phyloP scores from a whole-genome alignment of 2,329 filamentous ascomycete genomes.

The Pseudogymnoascus sp. region DNA sequence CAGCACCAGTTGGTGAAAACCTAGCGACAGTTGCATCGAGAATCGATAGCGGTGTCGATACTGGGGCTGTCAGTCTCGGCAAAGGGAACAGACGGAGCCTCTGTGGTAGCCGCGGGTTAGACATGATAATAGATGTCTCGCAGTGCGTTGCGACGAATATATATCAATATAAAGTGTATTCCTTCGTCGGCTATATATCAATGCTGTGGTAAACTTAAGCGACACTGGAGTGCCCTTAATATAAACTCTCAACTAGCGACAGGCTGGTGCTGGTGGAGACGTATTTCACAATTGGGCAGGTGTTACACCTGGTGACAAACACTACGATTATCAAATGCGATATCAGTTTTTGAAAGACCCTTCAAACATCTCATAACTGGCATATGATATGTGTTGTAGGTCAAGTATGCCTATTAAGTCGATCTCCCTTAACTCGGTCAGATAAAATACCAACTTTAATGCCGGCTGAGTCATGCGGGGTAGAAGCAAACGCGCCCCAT shows the following conservation, averaged over 20 bases:
- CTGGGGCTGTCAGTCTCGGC: neutral
- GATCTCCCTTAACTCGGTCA: neutral
- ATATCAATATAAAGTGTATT: neutral
- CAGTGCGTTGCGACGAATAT: neutral
- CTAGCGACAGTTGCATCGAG: constrained; percentile 35
- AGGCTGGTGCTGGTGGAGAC: neutral
- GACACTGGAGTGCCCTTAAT: neutral
- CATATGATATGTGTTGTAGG: neutral
- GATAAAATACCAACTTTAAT: neutral
- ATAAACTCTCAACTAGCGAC: neutral
- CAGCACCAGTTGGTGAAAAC: constrained; percentile 33
- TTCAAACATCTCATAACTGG: neutral
- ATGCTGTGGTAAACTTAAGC: neutral
- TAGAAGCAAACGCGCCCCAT: neutral
- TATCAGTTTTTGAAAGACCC: neutral
- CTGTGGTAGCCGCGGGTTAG: neutral
- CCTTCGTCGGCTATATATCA: neutral
- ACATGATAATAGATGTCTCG: neutral
- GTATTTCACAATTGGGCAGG: neutral
- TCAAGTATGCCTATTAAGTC: neutral
- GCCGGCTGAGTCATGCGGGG: constrained; percentile 7
- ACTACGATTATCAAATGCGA: neutral
- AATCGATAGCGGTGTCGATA: constrained; percentile 30
- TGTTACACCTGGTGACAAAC: neutral
- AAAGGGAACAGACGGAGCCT: neutral